phyloP scores from a whole-genome alignment of 495 filamentous ascomycete genomes.

The Neurospora discreta region DNA sequence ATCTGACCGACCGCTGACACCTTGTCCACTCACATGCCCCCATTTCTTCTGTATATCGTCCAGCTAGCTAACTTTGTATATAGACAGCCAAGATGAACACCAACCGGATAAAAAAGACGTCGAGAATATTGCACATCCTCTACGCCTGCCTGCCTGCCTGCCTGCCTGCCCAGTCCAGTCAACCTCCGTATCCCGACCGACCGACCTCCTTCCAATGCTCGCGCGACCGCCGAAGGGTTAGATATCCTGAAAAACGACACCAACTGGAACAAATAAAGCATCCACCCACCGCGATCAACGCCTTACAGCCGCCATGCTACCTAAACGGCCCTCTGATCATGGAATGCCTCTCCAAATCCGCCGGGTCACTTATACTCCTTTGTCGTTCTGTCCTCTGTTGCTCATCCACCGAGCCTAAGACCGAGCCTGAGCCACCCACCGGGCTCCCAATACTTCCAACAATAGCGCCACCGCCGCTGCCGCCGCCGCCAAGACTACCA shows the following conservation, averaged over 20 bases:
- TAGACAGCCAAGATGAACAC: not conserved
- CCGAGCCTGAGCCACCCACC: not conserved
- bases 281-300: not conserved
- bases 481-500: not conserved
- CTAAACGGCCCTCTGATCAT: conserved; percentile 6
- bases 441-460: not conserved
- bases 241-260: not conserved
- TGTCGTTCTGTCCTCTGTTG: conserved; percentile 40
- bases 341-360: conserved; percentile 20
- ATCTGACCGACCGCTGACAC: not conserved
- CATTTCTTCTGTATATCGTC: not conserved
- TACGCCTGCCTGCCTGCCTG: not conserved
- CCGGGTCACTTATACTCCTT: conserved; percentile 39
- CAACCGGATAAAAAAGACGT: not conserved
- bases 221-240: not conserved
- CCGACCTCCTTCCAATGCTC: not conserved
- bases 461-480: not conserved
- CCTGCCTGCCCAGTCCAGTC: not conserved
- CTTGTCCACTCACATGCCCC: not conserved
- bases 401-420: conserved; percentile 13
- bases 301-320: not conserved
- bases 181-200: not conserved
- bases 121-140: not conserved
- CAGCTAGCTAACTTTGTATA: not conserved
- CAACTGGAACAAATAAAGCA: not conserved